phyloP scores from a whole-genome alignment of 2,329 filamentous ascomycete genomes.

The Coccinonectria pachysandricola region DNA sequence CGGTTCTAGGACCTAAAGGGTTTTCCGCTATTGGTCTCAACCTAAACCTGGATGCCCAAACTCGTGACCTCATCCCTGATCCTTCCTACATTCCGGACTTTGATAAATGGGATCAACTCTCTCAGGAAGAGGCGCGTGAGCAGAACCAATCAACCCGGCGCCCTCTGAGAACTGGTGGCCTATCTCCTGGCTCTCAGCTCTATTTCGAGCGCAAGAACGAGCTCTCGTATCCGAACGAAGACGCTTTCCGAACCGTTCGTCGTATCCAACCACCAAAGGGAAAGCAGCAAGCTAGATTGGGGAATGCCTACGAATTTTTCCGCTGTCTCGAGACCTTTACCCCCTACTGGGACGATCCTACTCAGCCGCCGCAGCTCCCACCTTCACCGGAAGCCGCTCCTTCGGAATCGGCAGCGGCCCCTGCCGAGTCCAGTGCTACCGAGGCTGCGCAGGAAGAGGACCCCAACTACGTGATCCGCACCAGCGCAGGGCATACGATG shows the following conservation, averaged over 20 bases:
- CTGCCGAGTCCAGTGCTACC: constrained; percentile 3
- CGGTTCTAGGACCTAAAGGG: constrained; percentile 30
- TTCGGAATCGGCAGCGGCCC: constrained; percentile 10
- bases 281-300: constrained; percentile 42
- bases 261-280: constrained; percentile 46
- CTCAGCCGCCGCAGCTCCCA: constrained; percentile 23
- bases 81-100: constrained; percentile 43
- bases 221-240: constrained; percentile 44
- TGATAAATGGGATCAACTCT: constrained; percentile 38
- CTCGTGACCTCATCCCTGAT: constrained; percentile 43
- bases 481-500: constrained; percentile 42
- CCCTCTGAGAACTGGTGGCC: constrained; percentile 40
- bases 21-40: constrained; percentile 49
- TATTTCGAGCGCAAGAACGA: constrained; percentile 50
- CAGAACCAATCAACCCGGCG: constrained; percentile 37
- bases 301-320: constrained; percentile 57
- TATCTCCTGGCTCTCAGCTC: constrained; percentile 46
- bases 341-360: constrained; percentile 52
- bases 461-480: constrained; percentile 24
- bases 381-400: constrained; percentile 23
- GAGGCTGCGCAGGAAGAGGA: constrained; percentile 8
- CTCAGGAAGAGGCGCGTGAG: constrained; percentile 37
- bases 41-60: constrained; percentile 39
- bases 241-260: constrained; percentile 51
- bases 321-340: constrained; percentile 50